Evolutionary conservation across 1,284 basidiomycete genomes (phyloP), one percentile per base, ranked within the genome.

Genomic region (Bjerkandera adusta): DNA sequence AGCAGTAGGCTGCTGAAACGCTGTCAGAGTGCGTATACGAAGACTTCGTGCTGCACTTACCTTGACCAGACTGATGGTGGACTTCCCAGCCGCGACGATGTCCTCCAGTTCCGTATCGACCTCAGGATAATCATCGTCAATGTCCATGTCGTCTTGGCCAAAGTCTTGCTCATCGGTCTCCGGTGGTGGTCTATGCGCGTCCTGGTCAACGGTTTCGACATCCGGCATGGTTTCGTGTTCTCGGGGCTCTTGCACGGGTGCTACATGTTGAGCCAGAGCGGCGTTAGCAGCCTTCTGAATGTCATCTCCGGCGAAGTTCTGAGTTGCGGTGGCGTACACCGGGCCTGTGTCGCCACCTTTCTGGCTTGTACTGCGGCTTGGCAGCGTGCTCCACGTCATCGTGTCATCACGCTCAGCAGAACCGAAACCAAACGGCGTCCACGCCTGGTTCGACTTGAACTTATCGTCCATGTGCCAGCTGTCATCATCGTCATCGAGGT

Each of bases 391-490:
- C 85, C 85, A 86, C 10, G 85, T 84, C 69, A 77, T 71, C 52
- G 75, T 81, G 52, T 86, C 85, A 41, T 86, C 82, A 51, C 76
- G 65, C 50, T 68, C 59, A n/a, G 11, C 32, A 13, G 26, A 21
- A 45, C 67, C 54, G 52, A 66, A 60, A 7, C 59, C 63, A 45
- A 63, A 65, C 36, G 80, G 79, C 22, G 76, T 77, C 84, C 85
- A 87, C 48, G 66, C 68, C 47, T 68, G 64, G 48, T 76, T 68
- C 24, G 71, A 68, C 3, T 71, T 67, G 47, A 83, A 66, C 56
- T 80, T 83, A 51, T 83, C 83, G 34, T 84, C 79, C 32, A 84
- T 65, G 8, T 79, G 81, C 83, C 85, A 89, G 58, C 82, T 86
- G 56, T 86, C 83, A 39, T 85, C 81, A 26, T 55, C 50, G 24